Conservation (phyloP, 192 early-diverging fungal genomes). For the Bifiguratus adelaidae region DNA sequence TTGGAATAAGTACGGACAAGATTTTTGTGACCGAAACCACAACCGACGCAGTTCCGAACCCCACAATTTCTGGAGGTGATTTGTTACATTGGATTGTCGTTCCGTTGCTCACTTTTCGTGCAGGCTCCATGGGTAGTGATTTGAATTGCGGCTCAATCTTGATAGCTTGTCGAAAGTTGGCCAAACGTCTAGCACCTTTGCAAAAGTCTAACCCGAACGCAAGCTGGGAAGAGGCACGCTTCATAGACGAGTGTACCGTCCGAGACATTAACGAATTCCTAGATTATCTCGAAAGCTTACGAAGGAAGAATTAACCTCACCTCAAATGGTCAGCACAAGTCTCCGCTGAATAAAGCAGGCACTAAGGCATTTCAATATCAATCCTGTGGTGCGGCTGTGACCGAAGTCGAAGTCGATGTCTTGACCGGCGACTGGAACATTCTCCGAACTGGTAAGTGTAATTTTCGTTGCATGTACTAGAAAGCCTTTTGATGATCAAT, state of each 20-base stretch:
- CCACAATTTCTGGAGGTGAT: not conserved
- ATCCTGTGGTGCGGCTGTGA: not conserved
- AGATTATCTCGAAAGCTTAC: constrained; percentile 44
- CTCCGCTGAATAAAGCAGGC: too few relatives aligned
- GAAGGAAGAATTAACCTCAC: constrained; percentile 68
- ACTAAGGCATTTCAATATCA: not conserved
- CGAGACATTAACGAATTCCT: not conserved
- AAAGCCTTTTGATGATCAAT: not conserved
- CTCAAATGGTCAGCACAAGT: constrained; percentile 78
- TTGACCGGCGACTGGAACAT: constrained; percentile 74
- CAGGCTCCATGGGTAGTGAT: not conserved
- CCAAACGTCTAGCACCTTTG: constrained; percentile 60
- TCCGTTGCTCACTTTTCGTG: not conserved
- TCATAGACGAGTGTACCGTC: not conserved
- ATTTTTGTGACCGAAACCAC: not conserved
- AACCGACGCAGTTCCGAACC: not conserved
- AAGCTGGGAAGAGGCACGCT: constrained; percentile 36
- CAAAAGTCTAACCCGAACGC: constrained; percentile 41
- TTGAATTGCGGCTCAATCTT: constrained; percentile 70
- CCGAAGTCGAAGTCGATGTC: constrained; percentile 61
- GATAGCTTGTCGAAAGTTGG: constrained; percentile 66
- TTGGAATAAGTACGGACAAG: constrained; percentile 40
- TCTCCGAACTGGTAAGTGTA: constrained; percentile 25
- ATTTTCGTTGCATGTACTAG: not conserved
- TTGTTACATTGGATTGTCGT: too few relatives aligned